A percentile compares a stretch with the other conserved stretches of the same genome.
These are phyloP conservation scores for Bipolaris victoriae DNA, from an alignment of 2,329 filamentous ascomycete genomes.

Conservation along the genomic window DNA sequence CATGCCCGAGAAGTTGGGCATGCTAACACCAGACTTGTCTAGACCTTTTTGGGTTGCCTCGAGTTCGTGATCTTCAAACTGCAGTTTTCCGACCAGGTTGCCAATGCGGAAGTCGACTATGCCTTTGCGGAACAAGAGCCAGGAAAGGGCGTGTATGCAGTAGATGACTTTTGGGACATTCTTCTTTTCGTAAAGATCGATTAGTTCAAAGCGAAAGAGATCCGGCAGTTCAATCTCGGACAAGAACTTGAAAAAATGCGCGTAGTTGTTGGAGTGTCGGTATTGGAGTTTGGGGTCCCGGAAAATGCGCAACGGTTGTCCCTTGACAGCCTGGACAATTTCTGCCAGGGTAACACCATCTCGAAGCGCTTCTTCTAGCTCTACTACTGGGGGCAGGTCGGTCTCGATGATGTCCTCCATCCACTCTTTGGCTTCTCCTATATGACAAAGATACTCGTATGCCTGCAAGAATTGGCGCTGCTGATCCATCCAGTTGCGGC, in stretches of 20 bases:
- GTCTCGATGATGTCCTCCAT: slow-evolving; percentile 90
- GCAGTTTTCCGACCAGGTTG: slow-evolving; percentile 92
- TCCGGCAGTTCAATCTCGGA: slow-evolving; percentile 92
- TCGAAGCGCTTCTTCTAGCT: slow-evolving; percentile 88
- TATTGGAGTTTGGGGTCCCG: slow-evolving; percentile 84
- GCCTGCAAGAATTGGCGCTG: slow-evolving; percentile 95
- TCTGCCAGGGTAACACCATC: slow-evolving; percentile 95
- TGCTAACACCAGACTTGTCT: slow-evolving; percentile 90
- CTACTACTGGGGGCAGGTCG: slow-evolving; percentile 86
- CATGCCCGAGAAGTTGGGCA: slow-evolving; percentile 99
- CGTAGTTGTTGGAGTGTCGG: slow-evolving; percentile 97
- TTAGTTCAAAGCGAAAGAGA: slow-evolving; percentile 94
- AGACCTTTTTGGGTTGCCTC: slow-evolving; percentile 97
- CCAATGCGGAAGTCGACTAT: slow-evolving; percentile 96
- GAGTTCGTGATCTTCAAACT: slow-evolving; percentile 97
- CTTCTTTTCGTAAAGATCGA: slow-evolving; percentile 99
- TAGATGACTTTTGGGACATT: slow-evolving; percentile 99
- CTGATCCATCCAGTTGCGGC: slow-evolving; percentile 98
- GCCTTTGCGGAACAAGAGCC: slow-evolving; percentile 94
- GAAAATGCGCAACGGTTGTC: slow-evolving; percentile 81
- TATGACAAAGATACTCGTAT: slow-evolving; percentile 98
- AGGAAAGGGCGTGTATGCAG: slow-evolving; percentile 95
- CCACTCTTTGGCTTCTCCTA: slow-evolving; percentile 99
- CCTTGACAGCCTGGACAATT: slow-evolving; percentile 85
- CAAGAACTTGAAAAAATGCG: slow-evolving; percentile 91